Conservation (phyloP, 148 eudicot genomes). For the Talinum fruticosum region DNA sequence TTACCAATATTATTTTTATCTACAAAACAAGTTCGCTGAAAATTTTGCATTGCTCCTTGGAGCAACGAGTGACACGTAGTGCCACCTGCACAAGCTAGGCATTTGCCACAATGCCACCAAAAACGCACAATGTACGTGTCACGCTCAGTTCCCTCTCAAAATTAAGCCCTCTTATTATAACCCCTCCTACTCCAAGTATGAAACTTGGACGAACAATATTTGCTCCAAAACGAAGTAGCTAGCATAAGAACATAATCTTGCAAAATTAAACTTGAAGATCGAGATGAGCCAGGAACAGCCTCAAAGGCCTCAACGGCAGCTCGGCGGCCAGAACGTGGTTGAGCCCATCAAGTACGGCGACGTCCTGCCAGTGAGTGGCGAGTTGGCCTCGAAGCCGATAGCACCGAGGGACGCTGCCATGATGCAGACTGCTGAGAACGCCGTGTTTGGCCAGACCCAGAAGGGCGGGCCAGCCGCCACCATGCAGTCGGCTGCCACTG, state of each 20-base stretch:
- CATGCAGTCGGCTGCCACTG: conserved; percentile 63
- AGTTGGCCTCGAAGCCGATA: conserved; percentile 47
- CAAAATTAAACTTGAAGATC: too few relatives aligned
- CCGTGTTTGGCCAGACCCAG: conserved; percentile 40
- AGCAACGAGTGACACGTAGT: background rate
- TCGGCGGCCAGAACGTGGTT: background rate
- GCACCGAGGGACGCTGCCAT: conserved; percentile 61
- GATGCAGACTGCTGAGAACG: conserved; percentile 66
- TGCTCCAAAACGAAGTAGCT: background rate
- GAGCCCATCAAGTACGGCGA: conserved; percentile 70
- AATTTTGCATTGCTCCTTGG: too few relatives aligned
- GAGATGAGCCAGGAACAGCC: conserved; percentile 55
- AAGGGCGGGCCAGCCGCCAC: conserved; percentile 56
- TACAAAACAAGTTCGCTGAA: too few relatives aligned
- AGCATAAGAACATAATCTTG: too few relatives aligned
- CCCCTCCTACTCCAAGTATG: too few relatives aligned
- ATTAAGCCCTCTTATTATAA: background rate
- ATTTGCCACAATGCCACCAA: background rate
- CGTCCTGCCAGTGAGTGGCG: conserved; percentile 58
- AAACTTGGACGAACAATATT: too few relatives aligned
- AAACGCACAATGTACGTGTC: background rate
- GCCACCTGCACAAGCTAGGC: background rate
- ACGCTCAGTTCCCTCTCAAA: background rate
- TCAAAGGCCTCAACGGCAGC: conserved; percentile 13
- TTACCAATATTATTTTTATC: too few relatives aligned